Conservation (phyloP, 2,329 filamentous ascomycete species). For the Neopestalotiopsis clavispora region DNA sequence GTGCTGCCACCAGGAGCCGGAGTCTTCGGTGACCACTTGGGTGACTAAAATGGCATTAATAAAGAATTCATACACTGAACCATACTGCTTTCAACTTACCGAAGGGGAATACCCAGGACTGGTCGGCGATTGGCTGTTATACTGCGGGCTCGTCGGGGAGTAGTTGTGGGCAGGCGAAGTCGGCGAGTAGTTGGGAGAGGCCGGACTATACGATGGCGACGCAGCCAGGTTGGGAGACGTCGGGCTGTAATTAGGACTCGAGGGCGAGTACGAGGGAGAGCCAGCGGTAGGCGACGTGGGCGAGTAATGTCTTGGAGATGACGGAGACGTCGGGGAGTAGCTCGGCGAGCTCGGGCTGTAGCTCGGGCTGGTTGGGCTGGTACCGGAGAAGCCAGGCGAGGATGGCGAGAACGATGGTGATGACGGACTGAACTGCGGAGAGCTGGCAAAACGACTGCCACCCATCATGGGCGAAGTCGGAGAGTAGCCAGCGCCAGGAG, state of each 20-base stretch:
- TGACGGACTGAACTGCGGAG: constrained; percentile 67
- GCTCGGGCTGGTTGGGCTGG: constrained; percentile 61
- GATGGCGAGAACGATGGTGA: constrained; percentile 66
- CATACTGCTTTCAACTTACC: constrained; percentile 34
- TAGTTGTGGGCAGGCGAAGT: constrained; percentile 65
- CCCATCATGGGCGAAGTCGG: constrained; percentile 75
- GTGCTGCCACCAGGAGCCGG: constrained; percentile 44
- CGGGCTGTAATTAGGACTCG: constrained; percentile 75
- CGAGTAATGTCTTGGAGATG: constrained; percentile 62
- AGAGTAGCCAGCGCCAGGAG: constrained; percentile 75
- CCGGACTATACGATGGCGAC: constrained; percentile 69
- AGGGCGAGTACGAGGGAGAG: constrained; percentile 74
- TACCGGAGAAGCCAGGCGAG: constrained; percentile 53
- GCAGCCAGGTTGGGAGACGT: constrained; percentile 64
- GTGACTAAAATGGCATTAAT: constrained; percentile 46
- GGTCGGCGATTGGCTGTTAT: constrained; percentile 60
- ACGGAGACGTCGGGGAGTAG: constrained; percentile 67
- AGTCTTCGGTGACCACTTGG: constrained; percentile 49
- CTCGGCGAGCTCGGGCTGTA: constrained; percentile 71
- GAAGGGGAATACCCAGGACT: constrained; percentile 77
- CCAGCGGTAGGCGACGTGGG: constrained; percentile 78
- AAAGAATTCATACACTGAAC: neutral
- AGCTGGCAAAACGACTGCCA: constrained; percentile 60
- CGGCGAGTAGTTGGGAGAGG: constrained; percentile 79
- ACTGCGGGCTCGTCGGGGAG: constrained; percentile 65